phyloP scores from a whole-genome alignment of 78 protist species.

The Acrasis kona region DNA sequence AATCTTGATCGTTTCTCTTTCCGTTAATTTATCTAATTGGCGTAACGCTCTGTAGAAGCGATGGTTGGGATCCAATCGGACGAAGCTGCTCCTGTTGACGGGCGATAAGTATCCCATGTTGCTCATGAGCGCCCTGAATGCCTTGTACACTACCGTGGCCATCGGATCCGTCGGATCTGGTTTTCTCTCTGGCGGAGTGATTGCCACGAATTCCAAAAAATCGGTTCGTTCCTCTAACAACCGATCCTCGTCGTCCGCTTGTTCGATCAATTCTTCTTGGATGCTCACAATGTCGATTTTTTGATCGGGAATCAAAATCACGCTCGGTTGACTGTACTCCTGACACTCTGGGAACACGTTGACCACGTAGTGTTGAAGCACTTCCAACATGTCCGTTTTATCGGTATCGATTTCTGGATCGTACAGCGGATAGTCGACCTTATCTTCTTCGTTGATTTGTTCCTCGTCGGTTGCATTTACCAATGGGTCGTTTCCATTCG shows the following conservation, averaged over 20 bases:
- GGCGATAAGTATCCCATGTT: not conserved
- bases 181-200: not conserved
- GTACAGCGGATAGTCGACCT: not conserved
- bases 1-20: constrained; percentile 63
- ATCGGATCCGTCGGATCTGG: not conserved
- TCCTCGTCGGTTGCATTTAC: not conserved
- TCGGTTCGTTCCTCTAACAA: no score
- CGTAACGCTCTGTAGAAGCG: not conserved
- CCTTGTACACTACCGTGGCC: not conserved
- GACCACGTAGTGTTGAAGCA: not conserved
- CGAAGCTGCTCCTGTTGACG: not conserved
- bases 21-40: not conserved
- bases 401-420: not conserved
- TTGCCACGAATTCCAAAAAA: no score
- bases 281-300: not conserved
- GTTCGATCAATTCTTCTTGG: not conserved
- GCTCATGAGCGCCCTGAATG: not conserved
- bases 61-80: not conserved
- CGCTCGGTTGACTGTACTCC: not conserved
- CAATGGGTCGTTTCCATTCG: no score
- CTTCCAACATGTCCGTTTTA: not conserved
- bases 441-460: not conserved
- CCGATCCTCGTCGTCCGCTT: not conserved
- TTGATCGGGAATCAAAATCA: not conserved
- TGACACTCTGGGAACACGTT: not conserved